Evolutionary conservation across 345 rosid genomes (phyloP).

Genomic region (Salix caprea): DNA sequence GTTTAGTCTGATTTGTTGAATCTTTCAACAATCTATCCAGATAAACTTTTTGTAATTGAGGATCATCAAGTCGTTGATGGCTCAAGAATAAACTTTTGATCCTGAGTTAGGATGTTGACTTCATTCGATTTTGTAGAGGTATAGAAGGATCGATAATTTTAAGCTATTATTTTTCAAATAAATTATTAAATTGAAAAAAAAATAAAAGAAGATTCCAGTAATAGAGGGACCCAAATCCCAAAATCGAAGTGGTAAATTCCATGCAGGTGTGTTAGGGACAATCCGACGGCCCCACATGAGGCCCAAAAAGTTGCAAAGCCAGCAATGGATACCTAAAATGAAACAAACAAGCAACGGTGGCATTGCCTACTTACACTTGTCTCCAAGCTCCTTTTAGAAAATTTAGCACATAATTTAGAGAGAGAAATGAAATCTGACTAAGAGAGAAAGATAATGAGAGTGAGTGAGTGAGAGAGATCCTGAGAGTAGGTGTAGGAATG

Average conservation of each 20-base stretch:
- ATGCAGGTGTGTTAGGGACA: constrained; percentile 14
- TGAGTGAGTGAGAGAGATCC: constrained; percentile 12
- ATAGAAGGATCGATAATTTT: no score
- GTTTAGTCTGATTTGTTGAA: no score
- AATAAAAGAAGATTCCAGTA: no score
- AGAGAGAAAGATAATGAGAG: not conserved
- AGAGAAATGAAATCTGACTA: not conserved
- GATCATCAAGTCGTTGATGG: no score
- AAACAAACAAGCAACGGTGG: not conserved
- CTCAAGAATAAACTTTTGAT: no score
- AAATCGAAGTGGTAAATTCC: not conserved
- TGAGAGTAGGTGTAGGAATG: constrained; percentile 32
- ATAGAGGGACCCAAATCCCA: not conserved
- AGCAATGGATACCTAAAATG: constrained; percentile 1
- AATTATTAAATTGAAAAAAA: no score
- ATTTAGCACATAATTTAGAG: not conserved
- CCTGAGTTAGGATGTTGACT: no score
- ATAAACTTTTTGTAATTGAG: no score
- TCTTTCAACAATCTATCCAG: no score
- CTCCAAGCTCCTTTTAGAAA: constrained; percentile 16
- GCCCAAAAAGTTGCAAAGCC: constrained; percentile 11
- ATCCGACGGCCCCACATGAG: constrained; percentile 3
- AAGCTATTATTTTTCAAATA: no score
- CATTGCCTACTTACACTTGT: not conserved
- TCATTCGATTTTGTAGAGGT: no score